Conservation (phyloP, 2,329 filamentous ascomycete species). For the Aspergillus ochraceoroseus region DNA sequence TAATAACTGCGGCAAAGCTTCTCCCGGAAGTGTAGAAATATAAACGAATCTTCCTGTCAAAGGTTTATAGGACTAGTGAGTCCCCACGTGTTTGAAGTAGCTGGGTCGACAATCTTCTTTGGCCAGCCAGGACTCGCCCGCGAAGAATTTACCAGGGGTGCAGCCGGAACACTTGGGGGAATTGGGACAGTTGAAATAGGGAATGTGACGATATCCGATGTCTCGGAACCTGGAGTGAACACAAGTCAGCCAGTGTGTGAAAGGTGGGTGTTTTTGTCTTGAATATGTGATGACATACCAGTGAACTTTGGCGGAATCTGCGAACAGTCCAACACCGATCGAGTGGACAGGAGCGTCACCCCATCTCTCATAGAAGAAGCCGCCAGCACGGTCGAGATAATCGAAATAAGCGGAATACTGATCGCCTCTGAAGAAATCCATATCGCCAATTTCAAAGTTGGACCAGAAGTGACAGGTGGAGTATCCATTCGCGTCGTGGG, state of each 20-base stretch:
- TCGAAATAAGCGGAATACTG: constrained; percentile 94
- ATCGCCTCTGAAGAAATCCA: constrained; percentile 87
- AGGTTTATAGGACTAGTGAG: constrained; percentile 51
- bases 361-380: constrained; percentile 99
- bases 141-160: constrained; percentile 78
- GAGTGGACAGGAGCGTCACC: constrained; percentile 96
- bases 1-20: no score
- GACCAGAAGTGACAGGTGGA: constrained; percentile 99
- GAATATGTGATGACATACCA: constrained; percentile 57
- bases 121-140: constrained; percentile 77
- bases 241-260: constrained; percentile 4
- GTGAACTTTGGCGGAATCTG: constrained; percentile 84
- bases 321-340: constrained; percentile 85
- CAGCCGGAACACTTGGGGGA: constrained; percentile 89
- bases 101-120: constrained; percentile 91
- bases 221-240: constrained; percentile 79
- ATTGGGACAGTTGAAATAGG: constrained; percentile 98
- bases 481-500: constrained; percentile 79
- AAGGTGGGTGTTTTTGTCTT: not conserved
- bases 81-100: constrained; percentile 94
- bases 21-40: no score
- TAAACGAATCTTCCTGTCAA: no score
- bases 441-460: constrained; percentile 94
- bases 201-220: constrained; percentile 96
- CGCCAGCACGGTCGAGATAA: constrained; percentile 85